Percentiles rank a stretch among this genome's conserved stretches.
These are phyloP conservation scores for Aspergillus novofumigatus DNA, from an alignment of 2,329 filamentous ascomycete genomes.

Conservation along the genomic window DNA sequence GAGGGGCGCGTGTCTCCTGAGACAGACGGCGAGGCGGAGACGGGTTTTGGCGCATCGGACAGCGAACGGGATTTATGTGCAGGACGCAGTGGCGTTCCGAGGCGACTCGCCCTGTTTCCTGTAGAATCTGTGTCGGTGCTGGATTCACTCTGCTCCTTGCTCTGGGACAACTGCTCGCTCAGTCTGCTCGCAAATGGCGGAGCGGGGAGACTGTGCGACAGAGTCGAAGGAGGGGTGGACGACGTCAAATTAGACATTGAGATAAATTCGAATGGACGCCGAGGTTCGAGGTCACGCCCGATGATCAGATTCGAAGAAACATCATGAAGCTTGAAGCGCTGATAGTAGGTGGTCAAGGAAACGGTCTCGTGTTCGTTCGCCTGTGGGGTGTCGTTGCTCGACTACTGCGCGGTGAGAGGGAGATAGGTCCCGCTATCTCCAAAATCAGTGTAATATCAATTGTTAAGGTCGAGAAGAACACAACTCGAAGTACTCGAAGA, in stretches of 20 bases:
- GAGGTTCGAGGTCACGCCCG: conserved; percentile 2
- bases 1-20: conserved; percentile 50
- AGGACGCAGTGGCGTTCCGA: conserved; percentile 23
- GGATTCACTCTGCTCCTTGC: conserved; percentile 16
- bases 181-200: conserved; percentile 33
- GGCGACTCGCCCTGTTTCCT: conserved; percentile 12
- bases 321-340: conserved; percentile 1
- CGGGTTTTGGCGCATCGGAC: conserved; percentile 60
- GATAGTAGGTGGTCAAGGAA: background rate
- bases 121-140: conserved; percentile 7
- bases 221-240: conserved; percentile 15
- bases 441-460: background rate
- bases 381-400: background rate
- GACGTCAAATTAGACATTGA: conserved; percentile 17
- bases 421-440: background rate
- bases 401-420: background rate
- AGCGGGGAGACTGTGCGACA: conserved; percentile 18
- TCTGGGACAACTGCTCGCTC: conserved; percentile 33
- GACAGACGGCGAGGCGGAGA: conserved; percentile 58
- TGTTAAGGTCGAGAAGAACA: background rate
- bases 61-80: conserved; percentile 58
- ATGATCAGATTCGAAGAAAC: background rate
- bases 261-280: conserved; percentile 3
- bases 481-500: background rate
- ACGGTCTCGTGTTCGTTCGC: background rate